These are phyloP conservation scores for Gracilaria caudata DNA, from an alignment of 23 red algal species.

Conservation along the genomic window DNA sequence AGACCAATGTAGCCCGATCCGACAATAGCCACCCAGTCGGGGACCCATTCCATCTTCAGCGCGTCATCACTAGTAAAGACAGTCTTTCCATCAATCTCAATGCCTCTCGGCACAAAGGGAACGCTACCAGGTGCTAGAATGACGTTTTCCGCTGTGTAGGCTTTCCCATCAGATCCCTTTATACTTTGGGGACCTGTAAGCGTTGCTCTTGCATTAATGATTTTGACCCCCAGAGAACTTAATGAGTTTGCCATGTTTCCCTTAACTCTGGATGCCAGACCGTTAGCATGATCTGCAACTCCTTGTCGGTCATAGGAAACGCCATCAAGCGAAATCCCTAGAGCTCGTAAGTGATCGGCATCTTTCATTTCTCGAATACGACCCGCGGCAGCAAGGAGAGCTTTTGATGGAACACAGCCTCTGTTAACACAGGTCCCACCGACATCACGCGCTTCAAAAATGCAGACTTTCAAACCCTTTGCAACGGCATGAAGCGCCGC, in stretches of 20 bases:
- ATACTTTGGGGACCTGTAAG: conserved; percentile 55
- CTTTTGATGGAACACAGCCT: conserved; percentile 99
- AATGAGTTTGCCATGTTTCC: conserved; percentile 94
- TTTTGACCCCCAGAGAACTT: conserved; percentile 73
- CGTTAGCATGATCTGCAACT: conserved; percentile 93
- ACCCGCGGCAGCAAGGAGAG: conserved; percentile 94
- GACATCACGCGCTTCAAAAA: conserved; percentile 87
- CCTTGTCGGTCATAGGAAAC: conserved; percentile 89
- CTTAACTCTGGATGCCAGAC: conserved; percentile 85
- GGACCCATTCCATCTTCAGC: conserved; percentile 94
- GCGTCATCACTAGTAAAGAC: conserved; percentile 99
- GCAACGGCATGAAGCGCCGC: conserved; percentile 92
- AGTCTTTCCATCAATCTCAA: conserved; percentile 89
- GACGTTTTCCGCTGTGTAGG: conserved; percentile 76
- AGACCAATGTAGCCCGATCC: conserved; percentile 98
- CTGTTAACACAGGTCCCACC: conserved; percentile 99
- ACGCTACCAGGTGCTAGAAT: conserved; percentile 95
- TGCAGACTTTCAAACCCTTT: conserved; percentile 84
- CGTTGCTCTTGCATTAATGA: conserved; percentile 75
- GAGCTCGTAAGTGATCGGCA: conserved; percentile 68
- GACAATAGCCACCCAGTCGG: conserved; percentile 98
- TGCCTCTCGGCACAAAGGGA: conserved; percentile 92
- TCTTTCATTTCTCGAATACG: conserved; percentile 91
- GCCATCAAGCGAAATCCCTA: conserved; percentile 86
- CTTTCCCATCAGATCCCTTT: conserved; percentile 59